These are phyloP conservation scores for Chionographis japonica DNA, from an alignment of 106 monocot species.

Conservation along the genomic window DNA sequence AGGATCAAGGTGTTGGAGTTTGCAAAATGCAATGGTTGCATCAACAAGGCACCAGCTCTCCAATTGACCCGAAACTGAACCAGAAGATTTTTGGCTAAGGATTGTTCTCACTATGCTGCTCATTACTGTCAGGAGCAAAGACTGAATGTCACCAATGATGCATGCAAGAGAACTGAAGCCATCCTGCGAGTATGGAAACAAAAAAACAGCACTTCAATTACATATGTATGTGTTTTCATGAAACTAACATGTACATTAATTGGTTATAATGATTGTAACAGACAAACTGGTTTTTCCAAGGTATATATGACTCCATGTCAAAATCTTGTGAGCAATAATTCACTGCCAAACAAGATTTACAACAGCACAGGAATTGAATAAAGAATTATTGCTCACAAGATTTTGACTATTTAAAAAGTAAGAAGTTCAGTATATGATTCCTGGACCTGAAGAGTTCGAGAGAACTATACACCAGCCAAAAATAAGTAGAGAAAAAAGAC, in stretches of 20 bases:
- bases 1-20: conserved; percentile 81
- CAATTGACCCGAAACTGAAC: conserved; percentile 38
- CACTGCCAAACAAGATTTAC: no score
- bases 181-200: conserved; percentile 28
- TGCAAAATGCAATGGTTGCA: conserved; percentile 82
- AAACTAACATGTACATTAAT: not conserved
- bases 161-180: conserved; percentile 19
- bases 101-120: conserved; percentile 39
- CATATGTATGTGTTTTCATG: not conserved
- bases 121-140: conserved; percentile 64
- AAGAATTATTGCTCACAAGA: no score
- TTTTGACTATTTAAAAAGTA: no score
- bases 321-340: no score
- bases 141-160: conserved; percentile 69
- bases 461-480: no score
- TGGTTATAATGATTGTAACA: not conserved
- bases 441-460: no score
- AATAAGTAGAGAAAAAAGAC: no score
- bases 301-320: no score
- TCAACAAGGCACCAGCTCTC: conserved; percentile 74
- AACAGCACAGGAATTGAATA: no score
- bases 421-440: no score
- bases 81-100: conserved; percentile 24
- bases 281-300: not conserved
- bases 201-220: not conserved